A percentile compares a stretch with the other conserved stretches of the same genome.
Conservation (phyloP, 169 alveolate genomes). For the Eimeria tenella region DNA sequence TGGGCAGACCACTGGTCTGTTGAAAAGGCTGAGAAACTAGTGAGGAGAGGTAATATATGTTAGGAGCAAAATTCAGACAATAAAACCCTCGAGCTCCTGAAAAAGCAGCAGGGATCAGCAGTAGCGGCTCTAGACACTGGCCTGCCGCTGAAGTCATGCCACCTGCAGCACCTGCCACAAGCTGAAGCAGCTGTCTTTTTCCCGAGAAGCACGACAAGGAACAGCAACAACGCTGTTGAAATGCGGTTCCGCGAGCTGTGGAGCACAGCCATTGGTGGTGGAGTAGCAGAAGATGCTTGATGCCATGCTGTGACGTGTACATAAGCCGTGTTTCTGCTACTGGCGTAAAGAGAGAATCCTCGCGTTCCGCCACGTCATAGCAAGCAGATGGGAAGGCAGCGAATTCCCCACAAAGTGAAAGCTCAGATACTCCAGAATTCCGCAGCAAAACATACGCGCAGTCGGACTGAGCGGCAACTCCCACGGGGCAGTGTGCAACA, state of each 20-base stretch:
- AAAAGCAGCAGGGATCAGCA: constrained; percentile 12
- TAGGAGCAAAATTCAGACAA: constrained; percentile 19
- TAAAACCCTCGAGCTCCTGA: constrained; percentile 37
- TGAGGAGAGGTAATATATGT: constrained; percentile 7
- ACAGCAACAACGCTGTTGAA: background rate
- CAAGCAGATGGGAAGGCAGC: constrained; percentile 30
- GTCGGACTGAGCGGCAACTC: background rate
- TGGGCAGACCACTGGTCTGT: background rate
- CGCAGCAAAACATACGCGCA: background rate
- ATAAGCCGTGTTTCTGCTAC: background rate
- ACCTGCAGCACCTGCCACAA: constrained; percentile 30
- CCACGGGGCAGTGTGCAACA: background rate
- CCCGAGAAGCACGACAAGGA: background rate
- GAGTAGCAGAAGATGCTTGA: background rate
- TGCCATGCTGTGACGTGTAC: constrained; percentile 45
- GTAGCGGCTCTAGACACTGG: background rate
- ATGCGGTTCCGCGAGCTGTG: background rate
- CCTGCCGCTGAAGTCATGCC: background rate
- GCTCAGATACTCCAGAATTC: background rate
- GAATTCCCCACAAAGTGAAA: constrained; percentile 40
- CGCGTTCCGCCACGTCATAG: constrained; percentile 21
- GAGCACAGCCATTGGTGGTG: constrained; percentile 35
- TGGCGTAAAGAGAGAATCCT: constrained; percentile 6
- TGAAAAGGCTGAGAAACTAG: constrained; percentile 3
- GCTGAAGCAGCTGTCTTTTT: background rate